These are phyloP conservation scores for Phytophthora cryptogea DNA, from an alignment of 352 stramenopile species.

Conservation along the genomic window DNA sequence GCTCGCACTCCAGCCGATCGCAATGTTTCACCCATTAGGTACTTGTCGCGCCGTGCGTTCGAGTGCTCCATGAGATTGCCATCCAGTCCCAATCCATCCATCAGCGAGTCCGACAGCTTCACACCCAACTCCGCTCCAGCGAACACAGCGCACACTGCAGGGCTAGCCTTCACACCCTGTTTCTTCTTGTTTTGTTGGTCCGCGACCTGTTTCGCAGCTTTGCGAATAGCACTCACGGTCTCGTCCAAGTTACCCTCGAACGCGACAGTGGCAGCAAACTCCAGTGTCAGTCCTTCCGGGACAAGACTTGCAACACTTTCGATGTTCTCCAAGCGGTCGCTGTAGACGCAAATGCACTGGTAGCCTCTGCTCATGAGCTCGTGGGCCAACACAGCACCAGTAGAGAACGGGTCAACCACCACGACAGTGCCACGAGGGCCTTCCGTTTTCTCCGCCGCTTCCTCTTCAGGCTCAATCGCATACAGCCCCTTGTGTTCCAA, in stretches of 20 bases:
- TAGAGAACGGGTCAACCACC: conserved; percentile 96
- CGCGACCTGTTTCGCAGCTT: conserved; percentile 55
- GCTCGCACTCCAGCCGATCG: conserved; percentile 81
- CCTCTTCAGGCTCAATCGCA: conserved; percentile 35
- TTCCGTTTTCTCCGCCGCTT: conserved; percentile 14
- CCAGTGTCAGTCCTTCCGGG: conserved; percentile 72
- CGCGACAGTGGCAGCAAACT: conserved; percentile 79
- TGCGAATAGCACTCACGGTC: conserved; percentile 44
- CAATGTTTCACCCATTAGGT: conserved; percentile 89
- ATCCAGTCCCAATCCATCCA: conserved; percentile 80
- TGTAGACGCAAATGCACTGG: conserved; percentile 90
- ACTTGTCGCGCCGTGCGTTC: conserved; percentile 78
- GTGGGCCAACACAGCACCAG: conserved; percentile 93
- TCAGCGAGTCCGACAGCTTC: conserved; percentile 89
- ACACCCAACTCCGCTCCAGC: conserved; percentile 94
- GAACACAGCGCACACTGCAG: conserved; percentile 81
- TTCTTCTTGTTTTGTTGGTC: conserved; percentile 38
- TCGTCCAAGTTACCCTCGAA: conserved; percentile 57
- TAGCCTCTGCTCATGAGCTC: conserved; percentile 90
- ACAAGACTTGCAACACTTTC: conserved; percentile 80
- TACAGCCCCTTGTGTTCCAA: conserved; percentile 80
- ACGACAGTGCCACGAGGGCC: conserved; percentile 77
- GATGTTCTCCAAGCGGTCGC: conserved; percentile 82
- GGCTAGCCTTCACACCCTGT: conserved; percentile 30
- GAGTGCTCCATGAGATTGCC: conserved; percentile 85